Evolutionary conservation across 2,329 filamentous ascomycete species (phyloP).

Genomic region (Diplodia corticola): DNA sequence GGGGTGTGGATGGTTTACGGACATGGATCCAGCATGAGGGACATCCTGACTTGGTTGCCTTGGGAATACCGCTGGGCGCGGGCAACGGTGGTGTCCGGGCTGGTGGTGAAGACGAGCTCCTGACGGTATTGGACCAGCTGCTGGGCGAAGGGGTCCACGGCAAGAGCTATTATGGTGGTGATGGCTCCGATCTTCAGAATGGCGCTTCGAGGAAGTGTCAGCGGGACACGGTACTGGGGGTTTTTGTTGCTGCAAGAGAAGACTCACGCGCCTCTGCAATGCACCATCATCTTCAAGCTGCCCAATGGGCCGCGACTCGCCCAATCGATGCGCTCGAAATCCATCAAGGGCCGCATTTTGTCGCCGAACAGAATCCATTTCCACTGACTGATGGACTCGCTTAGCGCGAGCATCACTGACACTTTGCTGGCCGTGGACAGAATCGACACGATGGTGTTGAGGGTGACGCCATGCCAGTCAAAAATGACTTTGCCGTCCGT

Average conservation of each 20-base stretch:
- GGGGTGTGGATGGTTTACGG: background rate
- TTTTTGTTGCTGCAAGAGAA: background rate
- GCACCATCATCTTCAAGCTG: conserved; percentile 15
- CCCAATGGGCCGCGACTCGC: conserved; percentile 21
- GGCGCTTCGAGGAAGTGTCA: background rate
- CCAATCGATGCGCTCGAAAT: conserved; percentile 23
- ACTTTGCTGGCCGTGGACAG: conserved; percentile 23
- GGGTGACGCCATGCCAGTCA: conserved; percentile 21
- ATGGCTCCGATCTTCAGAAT: conserved; percentile 3
- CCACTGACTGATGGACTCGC: conserved; percentile 23
- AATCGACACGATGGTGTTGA: conserved; percentile 25
- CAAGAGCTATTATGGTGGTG: conserved; percentile 8
- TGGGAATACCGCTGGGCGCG: conserved; percentile 8
- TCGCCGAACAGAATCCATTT: background rate
- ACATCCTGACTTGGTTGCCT: background rate
- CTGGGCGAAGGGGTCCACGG: conserved; percentile 11
- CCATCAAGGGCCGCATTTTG: conserved; percentile 13
- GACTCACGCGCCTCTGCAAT: conserved; percentile 8
- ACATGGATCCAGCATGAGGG: background rate
- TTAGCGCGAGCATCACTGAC: conserved; percentile 14
- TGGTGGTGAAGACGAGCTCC: background rate
- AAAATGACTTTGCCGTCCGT: background rate
- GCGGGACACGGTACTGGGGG: no score
- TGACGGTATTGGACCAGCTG: conserved; percentile 3
- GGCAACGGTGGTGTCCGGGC: background rate